Evolutionary conservation across 2,329 filamentous ascomycete genomes (phyloP), one percentile per base, ranked within the genome.

Genomic region (Arachnopeziza araneosa): DNA sequence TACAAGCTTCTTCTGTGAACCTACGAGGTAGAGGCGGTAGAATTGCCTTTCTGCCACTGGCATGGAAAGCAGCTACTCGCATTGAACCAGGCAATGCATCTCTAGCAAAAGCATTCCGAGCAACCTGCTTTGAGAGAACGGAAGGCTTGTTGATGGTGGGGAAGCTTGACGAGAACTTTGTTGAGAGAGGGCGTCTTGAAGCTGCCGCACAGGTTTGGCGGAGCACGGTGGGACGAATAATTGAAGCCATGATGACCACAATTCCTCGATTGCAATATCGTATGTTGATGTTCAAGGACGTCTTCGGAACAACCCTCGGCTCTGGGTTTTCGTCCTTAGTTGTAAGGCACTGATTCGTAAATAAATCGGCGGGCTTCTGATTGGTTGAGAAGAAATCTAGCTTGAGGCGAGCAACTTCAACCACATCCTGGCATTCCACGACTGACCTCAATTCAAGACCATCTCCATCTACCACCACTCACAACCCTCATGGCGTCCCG

Each of bases 21-120:
- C 78, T 81, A 95, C 92, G 95, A 71, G 93, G 92, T 67, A 89
- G 84, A 59, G 92, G 87, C 62, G 93, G 91, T 60, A 99, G 83
- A 72, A 93, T 88, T 73, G 83, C 81, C 75, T 85, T 84, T 77
- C 84, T 84, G 76, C 85, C 82, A 50, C 90, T 91, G 71, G 88
- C 90, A 77, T 97, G 93, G 83, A 99, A 96, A 69, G 90, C 87
- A 67, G 92, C 88, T 70, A 87, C 80, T 75, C 86, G 74, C 57
- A 75, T 71, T 54, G 76, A 71, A 57, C 68, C 68, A 70, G 76
- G 72, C 66, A 76, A 66, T 58, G 69, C 68, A 64, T 75, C 69
- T 69, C 74, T 75, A 56, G 73, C 72, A 69, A 80, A 75, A 53
- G 73, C 64, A 59, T 63, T 69, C 50, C 66, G 67, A 53, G 63